Evolutionary conservation across 352 stramenopile genomes (phyloP).

Genomic region (Vaucheria bursata): DNA sequence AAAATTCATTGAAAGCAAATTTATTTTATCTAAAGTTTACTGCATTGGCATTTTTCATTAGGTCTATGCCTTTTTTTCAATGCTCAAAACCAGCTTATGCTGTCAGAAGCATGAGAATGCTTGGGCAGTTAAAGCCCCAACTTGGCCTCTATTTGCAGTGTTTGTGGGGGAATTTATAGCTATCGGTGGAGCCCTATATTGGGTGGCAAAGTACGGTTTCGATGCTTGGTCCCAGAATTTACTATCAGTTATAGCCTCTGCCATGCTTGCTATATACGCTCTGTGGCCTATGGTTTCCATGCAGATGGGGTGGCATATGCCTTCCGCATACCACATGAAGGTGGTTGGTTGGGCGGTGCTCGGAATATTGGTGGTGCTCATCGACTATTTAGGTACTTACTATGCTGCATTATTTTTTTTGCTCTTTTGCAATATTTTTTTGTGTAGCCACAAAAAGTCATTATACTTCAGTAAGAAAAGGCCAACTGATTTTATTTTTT

Average conservation of each 20-base stretch:
- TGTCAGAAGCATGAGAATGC: constrained; percentile 39
- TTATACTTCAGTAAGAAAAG: no score
- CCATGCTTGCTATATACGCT: constrained; percentile 37
- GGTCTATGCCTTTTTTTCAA: constrained; percentile 42
- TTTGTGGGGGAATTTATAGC: constrained; percentile 32
- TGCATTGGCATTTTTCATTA: no score
- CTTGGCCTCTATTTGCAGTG: constrained; percentile 29
- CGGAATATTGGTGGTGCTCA: constrained; percentile 20
- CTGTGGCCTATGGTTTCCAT: constrained; percentile 45
- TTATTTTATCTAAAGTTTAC: no score
- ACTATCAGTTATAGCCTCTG: constrained; percentile 26
- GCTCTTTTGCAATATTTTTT: no score
- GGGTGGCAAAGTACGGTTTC: constrained; percentile 21
- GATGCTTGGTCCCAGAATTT: constrained; percentile 39
- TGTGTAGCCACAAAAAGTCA: no score
- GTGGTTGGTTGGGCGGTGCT: constrained; percentile 24
- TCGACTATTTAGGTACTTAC: not conserved
- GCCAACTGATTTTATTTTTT: no score
- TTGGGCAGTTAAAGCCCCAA: constrained; percentile 40
- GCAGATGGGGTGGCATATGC: constrained; percentile 23
- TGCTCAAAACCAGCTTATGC: constrained; percentile 17
- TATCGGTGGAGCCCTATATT: constrained; percentile 21
- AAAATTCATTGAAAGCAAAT: no score
- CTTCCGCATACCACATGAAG: constrained; percentile 41
- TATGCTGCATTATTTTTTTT: no score